Conservation (phyloP, 2,329 filamentous ascomycete genomes). For the Akanthomyces dipterigenus region DNA sequence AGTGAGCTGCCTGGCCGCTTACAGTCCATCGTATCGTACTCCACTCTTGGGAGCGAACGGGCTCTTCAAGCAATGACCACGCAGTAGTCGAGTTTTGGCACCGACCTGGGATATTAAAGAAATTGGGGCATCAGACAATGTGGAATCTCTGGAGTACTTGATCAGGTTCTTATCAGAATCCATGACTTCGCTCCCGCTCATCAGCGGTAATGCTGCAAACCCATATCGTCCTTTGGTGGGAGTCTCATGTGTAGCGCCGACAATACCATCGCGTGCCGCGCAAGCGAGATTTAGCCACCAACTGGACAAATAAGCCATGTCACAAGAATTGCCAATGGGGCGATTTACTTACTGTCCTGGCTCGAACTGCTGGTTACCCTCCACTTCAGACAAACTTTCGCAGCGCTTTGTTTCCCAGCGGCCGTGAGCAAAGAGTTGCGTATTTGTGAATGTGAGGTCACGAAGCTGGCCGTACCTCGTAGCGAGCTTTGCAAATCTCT, state of each 20-base stretch:
- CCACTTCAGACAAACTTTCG: constrained; percentile 31
- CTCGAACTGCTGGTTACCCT: constrained; percentile 36
- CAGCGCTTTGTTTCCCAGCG: constrained; percentile 31
- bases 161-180: constrained; percentile 23
- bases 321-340: not conserved
- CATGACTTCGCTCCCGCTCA: constrained; percentile 45
- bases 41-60: constrained; percentile 44
- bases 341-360: constrained; percentile 40
- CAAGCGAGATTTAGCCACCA: constrained; percentile 54
- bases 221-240: constrained; percentile 41
- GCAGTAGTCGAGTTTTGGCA: constrained; percentile 42
- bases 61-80: constrained; percentile 45
- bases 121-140: constrained; percentile 38
- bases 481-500: constrained; percentile 29
- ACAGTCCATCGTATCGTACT: constrained; percentile 53
- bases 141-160: constrained; percentile 40
- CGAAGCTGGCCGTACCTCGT: constrained; percentile 31
- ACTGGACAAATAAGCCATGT: constrained; percentile 24
- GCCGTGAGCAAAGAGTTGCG: constrained; percentile 22
- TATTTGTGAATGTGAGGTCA: constrained; percentile 33
- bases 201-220: constrained; percentile 41
- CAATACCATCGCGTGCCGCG: constrained; percentile 49
- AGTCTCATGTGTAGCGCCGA: constrained; percentile 35
- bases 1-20: constrained; percentile 20
- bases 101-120: constrained; percentile 44